Base-by-base conservation (phyloP, 495 filamentous ascomycete species). In the Daldinia concentrica region DNA sequence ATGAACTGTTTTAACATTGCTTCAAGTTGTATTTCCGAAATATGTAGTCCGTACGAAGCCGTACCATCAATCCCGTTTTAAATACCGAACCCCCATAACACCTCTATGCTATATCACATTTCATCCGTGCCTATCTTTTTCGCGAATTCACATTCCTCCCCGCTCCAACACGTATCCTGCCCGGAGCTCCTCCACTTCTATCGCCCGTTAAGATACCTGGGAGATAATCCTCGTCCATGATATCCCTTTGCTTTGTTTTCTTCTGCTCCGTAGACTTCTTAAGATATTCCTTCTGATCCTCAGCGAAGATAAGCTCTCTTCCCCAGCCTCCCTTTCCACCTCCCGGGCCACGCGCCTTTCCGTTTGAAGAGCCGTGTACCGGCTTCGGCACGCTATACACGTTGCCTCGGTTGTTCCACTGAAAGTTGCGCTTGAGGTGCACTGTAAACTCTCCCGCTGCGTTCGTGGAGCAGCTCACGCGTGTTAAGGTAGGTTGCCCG, bases 221-320 rank as follows among this genome's bases (percentile, higher is more conserved):
- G 64, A 98, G 80, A 76, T 95, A 96, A 80, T 98, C 95, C 71
- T 93, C 90, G 77, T 98, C 95, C 95, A 99, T 93, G 62, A 97
- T 79, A 83, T 97, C 93, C 66, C 85, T 89, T 76, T 92, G 89
- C 76, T 90, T 89, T 61, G 84, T 82, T 75, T 90, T 89, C 66
- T 84, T 85, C 77, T 90, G 84, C 73, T 89, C 85, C 12, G 83
- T 85, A 7, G 86, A 79, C 66, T 90, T 90, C 66, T 86, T 82
- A 41, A 84, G 75, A 78, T 92, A 98, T 82, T 99, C 96, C 81
- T 98, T 97, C 83, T 99, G 95, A 78, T 99, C 95, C 81, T 97
- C 94, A 1, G 95, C 86, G 2, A 99, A 83, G 54, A 99, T 93
- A 67, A 98, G 82, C 14, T 82, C 78, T 17, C 85, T 86, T 0